Evolutionary conservation across 495 filamentous ascomycete species (phyloP).

Genomic region (Neurospora hispaniola): DNA sequence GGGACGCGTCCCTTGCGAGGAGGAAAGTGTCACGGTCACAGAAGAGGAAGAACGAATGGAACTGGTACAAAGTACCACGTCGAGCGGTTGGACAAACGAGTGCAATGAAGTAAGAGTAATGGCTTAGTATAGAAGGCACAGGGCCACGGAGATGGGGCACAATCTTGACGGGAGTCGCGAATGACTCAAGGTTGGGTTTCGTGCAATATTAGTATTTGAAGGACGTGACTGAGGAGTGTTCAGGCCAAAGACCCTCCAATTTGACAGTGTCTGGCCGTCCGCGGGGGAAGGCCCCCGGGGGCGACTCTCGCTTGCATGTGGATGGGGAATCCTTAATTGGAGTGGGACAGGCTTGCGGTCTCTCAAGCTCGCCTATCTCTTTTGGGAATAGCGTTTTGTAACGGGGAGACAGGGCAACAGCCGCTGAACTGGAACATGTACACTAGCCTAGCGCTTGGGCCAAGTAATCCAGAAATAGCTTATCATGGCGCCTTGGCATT

Average conservation of each 20-base stretch:
- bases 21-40: conserved; percentile 1
- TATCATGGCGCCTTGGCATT: neutral
- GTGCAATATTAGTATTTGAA: too few relatives aligned
- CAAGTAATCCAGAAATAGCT: neutral
- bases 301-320: neutral
- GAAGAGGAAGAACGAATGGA: conserved; percentile 43
- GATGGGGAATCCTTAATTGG: neutral
- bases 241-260: neutral
- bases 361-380: neutral
- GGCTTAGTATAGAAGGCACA: neutral
- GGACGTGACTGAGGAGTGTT: neutral
- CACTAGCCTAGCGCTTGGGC: neutral
- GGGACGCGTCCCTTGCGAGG: conserved; percentile 3
- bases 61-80: conserved; percentile 46
- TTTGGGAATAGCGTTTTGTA: neutral
- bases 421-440: neutral
- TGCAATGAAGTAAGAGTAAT: neutral
- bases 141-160: neutral
- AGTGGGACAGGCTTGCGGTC: neutral
- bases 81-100: conserved; percentile 2
- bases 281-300: neutral
- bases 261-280: neutral
- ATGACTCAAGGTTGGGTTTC: neutral
- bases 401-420: neutral
- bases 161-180: neutral